These are phyloP conservation scores for Betula pendula DNA, from an alignment of 306 rosid species.

Conservation along the genomic window DNA sequence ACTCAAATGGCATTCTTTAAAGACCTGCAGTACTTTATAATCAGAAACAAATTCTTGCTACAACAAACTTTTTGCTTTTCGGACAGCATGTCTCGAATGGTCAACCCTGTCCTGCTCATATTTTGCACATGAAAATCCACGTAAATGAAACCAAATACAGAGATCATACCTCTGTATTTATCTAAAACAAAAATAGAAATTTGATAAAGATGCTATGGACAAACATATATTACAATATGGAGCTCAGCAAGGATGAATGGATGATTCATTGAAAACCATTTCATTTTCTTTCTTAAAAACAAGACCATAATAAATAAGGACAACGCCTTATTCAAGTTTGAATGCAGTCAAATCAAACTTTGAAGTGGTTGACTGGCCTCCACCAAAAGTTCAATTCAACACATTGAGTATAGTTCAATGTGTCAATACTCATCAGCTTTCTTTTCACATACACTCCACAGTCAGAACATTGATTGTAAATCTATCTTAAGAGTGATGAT, in stretches of 20 bases:
- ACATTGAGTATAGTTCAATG: neutral
- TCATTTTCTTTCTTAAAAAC: neutral
- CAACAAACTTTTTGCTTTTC: neutral
- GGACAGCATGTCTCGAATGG: neutral
- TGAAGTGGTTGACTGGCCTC: neutral
- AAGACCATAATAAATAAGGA: neutral
- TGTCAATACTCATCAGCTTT: neutral
- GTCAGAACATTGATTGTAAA: neutral
- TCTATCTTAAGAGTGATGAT: no score
- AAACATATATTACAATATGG: neutral
- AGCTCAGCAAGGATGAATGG: neutral
- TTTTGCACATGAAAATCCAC: neutral
- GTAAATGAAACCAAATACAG: neutral
- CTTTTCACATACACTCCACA: neutral
- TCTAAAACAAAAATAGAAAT: neutral
- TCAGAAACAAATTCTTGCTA: conserved; percentile 9
- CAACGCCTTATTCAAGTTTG: neutral
- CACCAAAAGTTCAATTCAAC: neutral
- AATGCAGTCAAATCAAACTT: neutral
- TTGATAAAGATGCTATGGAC: neutral
- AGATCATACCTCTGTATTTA: neutral
- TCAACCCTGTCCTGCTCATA: neutral
- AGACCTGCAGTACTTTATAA: conserved; percentile 48
- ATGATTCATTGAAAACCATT: neutral
- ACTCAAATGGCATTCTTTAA: conserved; percentile 57